Conservation (phyloP, 139 green algal species). For the Coelastrella sp. region DNA sequence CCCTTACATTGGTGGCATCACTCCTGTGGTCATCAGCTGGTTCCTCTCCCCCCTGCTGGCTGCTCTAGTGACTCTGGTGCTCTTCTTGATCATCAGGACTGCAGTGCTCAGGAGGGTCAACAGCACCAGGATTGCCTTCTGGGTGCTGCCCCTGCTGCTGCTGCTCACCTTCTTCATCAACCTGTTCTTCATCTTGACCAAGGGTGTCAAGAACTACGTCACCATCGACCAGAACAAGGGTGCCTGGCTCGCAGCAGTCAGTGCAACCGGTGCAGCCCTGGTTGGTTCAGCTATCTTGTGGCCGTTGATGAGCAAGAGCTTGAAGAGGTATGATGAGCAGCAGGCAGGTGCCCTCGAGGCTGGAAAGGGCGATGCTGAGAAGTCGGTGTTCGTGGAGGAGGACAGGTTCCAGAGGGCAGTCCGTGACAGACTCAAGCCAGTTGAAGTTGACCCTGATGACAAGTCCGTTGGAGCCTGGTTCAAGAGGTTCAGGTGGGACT, state of each 20-base stretch:
- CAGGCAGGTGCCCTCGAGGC: neutral
- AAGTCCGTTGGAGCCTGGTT: constrained; percentile 7
- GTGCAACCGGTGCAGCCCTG: neutral
- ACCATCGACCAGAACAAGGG: neutral
- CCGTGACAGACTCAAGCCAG: constrained; percentile 12
- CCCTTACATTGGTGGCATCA: constrained; percentile 51
- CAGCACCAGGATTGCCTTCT: constrained; percentile 55
- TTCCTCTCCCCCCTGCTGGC: constrained; percentile 72
- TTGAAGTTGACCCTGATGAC: constrained; percentile 36
- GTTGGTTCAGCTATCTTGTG: constrained; percentile 1
- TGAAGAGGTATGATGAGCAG: neutral
- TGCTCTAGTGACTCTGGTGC: constrained; percentile 42
- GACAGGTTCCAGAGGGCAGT: constrained; percentile 24
- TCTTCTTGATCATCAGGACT: constrained; percentile 57
- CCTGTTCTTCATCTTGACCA: constrained; percentile 36
- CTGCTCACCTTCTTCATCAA: constrained; percentile 46
- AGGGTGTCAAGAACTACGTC: constrained; percentile 32
- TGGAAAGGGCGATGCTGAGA: neutral
- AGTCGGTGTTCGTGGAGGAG: constrained; percentile 8
- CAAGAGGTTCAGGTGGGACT: constrained; percentile 22
- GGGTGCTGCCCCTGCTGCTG: constrained; percentile 62
- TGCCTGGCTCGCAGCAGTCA: constrained; percentile 22
- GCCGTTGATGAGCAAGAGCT: constrained; percentile 14
- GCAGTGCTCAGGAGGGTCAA: constrained; percentile 63
- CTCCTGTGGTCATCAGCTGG: constrained; percentile 72